These are phyloP conservation scores for Quercus wislizeni DNA, from an alignment of 306 rosid species.

Conservation along the genomic window DNA sequence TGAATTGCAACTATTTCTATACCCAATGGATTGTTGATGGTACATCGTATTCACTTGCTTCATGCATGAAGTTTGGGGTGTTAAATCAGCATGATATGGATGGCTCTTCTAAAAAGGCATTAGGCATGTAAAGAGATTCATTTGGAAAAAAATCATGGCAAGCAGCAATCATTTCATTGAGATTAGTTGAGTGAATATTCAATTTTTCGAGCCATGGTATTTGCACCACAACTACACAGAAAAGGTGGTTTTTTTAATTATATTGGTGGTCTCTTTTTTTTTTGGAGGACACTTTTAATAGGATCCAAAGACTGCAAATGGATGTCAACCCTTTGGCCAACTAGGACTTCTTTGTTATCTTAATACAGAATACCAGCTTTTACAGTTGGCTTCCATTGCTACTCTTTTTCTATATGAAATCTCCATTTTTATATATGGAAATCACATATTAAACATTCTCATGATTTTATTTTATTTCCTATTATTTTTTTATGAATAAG, in stretches of 20 bases:
- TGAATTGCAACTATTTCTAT: no score
- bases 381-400: no score
- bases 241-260: neutral
- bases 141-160: neutral
- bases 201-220: neutral
- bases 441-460: no score
- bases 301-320: neutral
- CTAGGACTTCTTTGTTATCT: no score
- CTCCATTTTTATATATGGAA: no score
- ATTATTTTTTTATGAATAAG: no score
- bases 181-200: neutral
- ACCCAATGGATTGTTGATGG: no score
- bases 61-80: neutral
- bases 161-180: neutral
- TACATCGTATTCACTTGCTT: neutral
- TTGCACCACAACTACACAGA: neutral
- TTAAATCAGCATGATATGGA: neutral
- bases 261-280: neutral
- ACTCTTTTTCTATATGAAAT: no score
- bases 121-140: neutral
- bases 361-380: no score
- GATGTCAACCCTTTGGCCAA: no score
- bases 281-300: neutral
- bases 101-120: neutral
- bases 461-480: no score